Base-by-base conservation (phyloP, 2,329 filamentous ascomycete species). In the Nakataea oryzae region DNA sequence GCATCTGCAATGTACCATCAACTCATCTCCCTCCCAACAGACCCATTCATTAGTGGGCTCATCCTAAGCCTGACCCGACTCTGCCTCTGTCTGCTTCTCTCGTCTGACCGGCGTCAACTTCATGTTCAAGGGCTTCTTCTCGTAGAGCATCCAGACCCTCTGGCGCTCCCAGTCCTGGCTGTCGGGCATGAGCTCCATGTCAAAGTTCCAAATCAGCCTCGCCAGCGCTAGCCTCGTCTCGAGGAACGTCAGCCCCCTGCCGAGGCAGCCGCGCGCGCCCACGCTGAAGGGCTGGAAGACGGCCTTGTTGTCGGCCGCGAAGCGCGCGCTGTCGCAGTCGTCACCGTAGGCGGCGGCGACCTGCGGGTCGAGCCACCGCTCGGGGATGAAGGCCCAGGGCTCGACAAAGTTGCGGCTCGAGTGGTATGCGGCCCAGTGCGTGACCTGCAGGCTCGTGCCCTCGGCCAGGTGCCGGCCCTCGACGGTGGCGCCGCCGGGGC, bases 221-320 rank as follows among this genome's bases (percentile, higher is more conserved):
- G 66, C 65, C 28, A 70, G 28, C 3, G 65, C 64, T 12, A 70
- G 41, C 17, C 63, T 64, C 56, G 66, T 65, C 63, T 71, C 69
- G 60, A 68, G 60, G 47, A 66, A 64, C 21, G 68, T 68, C 26
- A 71, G 63, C 30, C 63, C 62, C 26, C 62, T 41, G 3, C 66
- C 65, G 17, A 68, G 47, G 54, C 66, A 68, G 61, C 62, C 65
- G 9, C 66, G 30, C 17, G 65, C 54, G 0, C 66, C 66, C 9
- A 59, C 14, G 17, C 57, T 59, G 57, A 67, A 67, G 13, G 65
- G 64, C 59, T 67, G 64, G 55, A 64, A 59, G 2, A 73, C 75
- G 0, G 75, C 74, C 57, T 72, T 71, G 58, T 72, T 74, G 64
- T 83, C 79, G 17, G 65, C 62, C 1, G 67, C 67, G 66, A 76